Base-by-base conservation (phyloP, 2,329 filamentous ascomycete species). In the Aspergillus amoenus region DNA sequence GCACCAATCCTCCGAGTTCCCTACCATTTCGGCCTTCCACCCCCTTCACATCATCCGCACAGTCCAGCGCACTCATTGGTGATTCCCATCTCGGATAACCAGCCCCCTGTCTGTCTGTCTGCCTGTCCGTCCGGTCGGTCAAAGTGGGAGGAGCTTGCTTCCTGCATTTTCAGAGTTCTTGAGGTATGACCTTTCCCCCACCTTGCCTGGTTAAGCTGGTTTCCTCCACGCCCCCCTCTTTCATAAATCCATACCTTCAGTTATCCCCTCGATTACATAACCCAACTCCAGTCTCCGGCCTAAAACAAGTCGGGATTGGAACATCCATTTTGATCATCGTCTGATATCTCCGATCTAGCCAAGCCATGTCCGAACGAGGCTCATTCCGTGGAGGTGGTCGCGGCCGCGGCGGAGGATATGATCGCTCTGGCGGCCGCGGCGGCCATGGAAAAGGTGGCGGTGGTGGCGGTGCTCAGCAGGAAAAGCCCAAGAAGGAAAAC, bases 401-500 rank as follows among this genome's bases (percentile, higher is more conserved):
- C 55, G 62, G 68, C 55, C 68, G 73, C 61, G 69, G 74, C 64
- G 71, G 73, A 65, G 73, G 73, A 55, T 68, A 72, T 60, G 71
- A 71, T 73, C 78, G 80, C 61, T 59, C 59, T 56, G 76, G 81
- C 58, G 69, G 71, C 45, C 66, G 70, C 63, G 73, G 78, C 52
- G 74, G 76, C 47, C 65, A 77, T 76, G 62, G 76, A 77, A 68
- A 63, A 66, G 74, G 80, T 65, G 78, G 81, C 66, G 79, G 80
- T 67, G 75, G 79, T 61, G 77, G 79, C 60, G 74, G 78, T 66
- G 76, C 78, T n/a, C 60, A 78, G 74, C 75, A 83, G 65, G 90
- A 95, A 77, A 85, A 88, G 68, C 91, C 92, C 60, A 97, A 96
- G 86, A 97, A 97, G 82, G 94, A 99, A 78, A 97, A 97, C 75